These are phyloP conservation scores for Erythrobasidium hasegawianum DNA, from an alignment of 1,284 basidiomycete genomes.

Conservation along the genomic window DNA sequence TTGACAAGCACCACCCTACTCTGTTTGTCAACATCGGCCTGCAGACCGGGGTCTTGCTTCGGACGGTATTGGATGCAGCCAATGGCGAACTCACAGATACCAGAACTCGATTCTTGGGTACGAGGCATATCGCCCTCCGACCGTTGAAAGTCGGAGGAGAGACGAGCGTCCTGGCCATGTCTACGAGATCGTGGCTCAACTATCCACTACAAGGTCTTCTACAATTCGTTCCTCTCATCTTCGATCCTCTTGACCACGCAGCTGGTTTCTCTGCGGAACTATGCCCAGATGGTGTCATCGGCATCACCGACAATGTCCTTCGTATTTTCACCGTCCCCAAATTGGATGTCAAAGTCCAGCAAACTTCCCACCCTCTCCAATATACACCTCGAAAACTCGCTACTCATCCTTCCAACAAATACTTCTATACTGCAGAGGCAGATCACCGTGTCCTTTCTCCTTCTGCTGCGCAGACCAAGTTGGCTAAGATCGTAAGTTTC, in stretches of 20 bases:
- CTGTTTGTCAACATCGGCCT: constrained; percentile 98
- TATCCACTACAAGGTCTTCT: constrained; percentile 93
- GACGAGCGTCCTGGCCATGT: constrained; percentile 87
- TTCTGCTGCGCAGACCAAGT: constrained; percentile 62
- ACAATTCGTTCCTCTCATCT: constrained; percentile 95
- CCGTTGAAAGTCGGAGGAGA: constrained; percentile 80
- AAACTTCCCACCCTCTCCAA: constrained; percentile 79
- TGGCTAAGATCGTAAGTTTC: constrained; percentile 48
- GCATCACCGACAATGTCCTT: constrained; percentile 80
- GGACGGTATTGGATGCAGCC: constrained; percentile 91
- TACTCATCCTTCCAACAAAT: constrained; percentile 72
- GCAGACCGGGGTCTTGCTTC: constrained; percentile 87
- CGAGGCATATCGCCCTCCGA: constrained; percentile 83
- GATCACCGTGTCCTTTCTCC: constrained; percentile 85
- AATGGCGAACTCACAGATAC: constrained; percentile 96
- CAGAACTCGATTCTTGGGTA: constrained; percentile 93
- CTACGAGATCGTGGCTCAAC: constrained; percentile 91
- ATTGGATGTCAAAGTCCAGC: constrained; percentile 90
- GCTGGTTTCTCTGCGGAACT: constrained; percentile 95
- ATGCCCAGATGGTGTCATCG: constrained; percentile 94
- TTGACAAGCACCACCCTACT: constrained; percentile 91
- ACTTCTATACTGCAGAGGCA: constrained; percentile 82
- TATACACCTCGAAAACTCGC: constrained; percentile 94
- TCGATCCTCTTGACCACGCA: constrained; percentile 90
- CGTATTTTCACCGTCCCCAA: constrained; percentile 92